A percentile compares a stretch with the other conserved stretches of the same genome.
phyloP scores from a whole-genome alignment of 441 rosid species.

The Populus trichocarpa region DNA sequence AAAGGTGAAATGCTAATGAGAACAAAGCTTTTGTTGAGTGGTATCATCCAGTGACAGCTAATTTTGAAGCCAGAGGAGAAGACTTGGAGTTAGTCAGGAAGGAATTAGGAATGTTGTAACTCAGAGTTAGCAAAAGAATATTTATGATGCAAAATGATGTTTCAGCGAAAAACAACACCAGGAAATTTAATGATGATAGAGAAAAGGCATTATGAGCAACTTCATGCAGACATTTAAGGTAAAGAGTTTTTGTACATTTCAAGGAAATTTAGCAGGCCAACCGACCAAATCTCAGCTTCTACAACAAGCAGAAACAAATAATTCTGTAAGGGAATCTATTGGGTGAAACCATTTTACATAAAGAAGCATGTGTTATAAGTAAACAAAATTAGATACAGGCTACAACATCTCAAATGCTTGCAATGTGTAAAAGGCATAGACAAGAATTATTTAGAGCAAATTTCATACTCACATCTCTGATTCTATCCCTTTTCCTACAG shows the following conservation, averaged over 20 bases:
- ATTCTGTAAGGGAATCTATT: too few relatives aligned
- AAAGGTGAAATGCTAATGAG: not conserved
- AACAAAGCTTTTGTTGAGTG: not conserved
- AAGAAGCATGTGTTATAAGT: not conserved
- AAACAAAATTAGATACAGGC: not conserved
- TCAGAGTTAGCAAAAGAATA: not conserved
- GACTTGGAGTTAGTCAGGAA: not conserved
- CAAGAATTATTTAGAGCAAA: not conserved
- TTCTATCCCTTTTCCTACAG: constrained; percentile 50
- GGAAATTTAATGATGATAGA: not conserved
- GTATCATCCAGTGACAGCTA: not conserved
- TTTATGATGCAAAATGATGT: not conserved
- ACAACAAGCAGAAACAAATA: not conserved
- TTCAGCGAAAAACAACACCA: not conserved
- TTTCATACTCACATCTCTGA: constrained; percentile 56
- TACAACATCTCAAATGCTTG: not conserved
- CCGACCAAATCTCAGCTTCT: not conserved
- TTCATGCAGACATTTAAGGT: not conserved
- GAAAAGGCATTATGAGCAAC: not conserved
- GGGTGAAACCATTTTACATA: not conserved
- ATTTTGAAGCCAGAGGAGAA: not conserved
- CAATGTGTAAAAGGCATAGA: not conserved
- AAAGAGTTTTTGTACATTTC: not conserved
- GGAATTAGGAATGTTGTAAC: not conserved
- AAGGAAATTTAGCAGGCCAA: not conserved